Evolutionary conservation across 2,329 filamentous ascomycete species (phyloP).

Genomic region (Ophiostoma quercus): DNA sequence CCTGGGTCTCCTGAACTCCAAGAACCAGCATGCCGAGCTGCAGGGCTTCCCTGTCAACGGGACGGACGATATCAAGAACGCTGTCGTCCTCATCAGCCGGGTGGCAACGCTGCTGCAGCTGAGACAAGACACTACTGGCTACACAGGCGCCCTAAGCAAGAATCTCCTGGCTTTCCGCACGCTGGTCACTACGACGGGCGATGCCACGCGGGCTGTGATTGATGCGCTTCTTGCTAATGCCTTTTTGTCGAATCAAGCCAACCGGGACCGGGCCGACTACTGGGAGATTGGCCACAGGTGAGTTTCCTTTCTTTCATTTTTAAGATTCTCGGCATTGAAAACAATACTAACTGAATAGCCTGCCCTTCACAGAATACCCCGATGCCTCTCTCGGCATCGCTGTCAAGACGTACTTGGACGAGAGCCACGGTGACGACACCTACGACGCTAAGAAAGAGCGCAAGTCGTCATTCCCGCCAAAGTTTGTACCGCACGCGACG

Average conservation of each 20-base stretch:
- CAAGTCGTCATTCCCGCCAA: constrained; percentile 47
- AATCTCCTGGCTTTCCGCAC: constrained; percentile 83
- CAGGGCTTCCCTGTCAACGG: constrained; percentile 53
- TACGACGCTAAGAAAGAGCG: constrained; percentile 39
- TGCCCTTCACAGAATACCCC: constrained; percentile 42
- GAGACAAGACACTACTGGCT: constrained; percentile 78
- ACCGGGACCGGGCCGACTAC: constrained; percentile 62
- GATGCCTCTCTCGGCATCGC: constrained; percentile 74
- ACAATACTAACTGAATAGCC: constrained; percentile 18
- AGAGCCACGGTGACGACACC: constrained; percentile 55
- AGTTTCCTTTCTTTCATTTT: constrained; percentile 40
- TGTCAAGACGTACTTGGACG: constrained; percentile 65
- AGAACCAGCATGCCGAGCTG: constrained; percentile 52
- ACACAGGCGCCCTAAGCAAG: constrained; percentile 89
- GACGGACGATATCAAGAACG: constrained; percentile 67
- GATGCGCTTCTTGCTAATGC: constrained; percentile 77
- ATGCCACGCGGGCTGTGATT: constrained; percentile 72
- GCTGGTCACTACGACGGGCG: constrained; percentile 71
- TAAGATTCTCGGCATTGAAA: too few relatives aligned
- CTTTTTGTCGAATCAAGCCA: constrained; percentile 73
- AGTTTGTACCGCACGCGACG: constrained; percentile 55
- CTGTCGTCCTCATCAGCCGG: constrained; percentile 77
- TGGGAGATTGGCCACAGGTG: constrained; percentile 63
- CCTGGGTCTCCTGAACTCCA: constrained; percentile 69
- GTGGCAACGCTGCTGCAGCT: constrained; percentile 78